Evolutionary conservation across 305 asterid genomes (phyloP).

Genomic region (Fraxinus sp.): DNA sequence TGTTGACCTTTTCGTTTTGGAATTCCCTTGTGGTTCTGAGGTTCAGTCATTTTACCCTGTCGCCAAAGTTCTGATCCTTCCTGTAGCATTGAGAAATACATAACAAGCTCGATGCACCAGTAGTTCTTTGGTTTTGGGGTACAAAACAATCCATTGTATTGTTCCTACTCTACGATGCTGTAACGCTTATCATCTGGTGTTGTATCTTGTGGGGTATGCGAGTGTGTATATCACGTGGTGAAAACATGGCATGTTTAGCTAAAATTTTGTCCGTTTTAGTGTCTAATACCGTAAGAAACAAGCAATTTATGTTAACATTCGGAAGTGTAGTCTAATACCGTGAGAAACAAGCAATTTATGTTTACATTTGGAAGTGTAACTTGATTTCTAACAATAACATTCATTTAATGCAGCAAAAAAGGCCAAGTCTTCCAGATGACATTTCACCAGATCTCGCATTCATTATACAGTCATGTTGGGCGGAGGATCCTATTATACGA

Average conservation of each 20-base stretch:
- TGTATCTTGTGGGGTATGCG: neutral
- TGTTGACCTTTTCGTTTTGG: no score
- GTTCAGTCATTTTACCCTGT: neutral
- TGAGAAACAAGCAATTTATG: neutral
- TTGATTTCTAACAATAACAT: neutral
- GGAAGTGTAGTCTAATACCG: no score
- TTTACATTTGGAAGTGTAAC: neutral
- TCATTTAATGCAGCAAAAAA: slow-evolving; percentile 63
- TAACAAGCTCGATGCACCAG: neutral
- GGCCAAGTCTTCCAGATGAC: slow-evolving; percentile 73
- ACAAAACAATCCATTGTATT: neutral
- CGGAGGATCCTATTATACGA: slow-evolving; percentile 85
- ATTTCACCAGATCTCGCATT: slow-evolving; percentile 65
- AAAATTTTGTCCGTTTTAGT: neutral
- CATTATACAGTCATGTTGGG: slow-evolving; percentile 88
- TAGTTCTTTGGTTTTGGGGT: neutral
- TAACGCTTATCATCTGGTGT: neutral
- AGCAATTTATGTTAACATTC: no score
- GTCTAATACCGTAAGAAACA: neutral
- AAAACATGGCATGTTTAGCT: neutral
- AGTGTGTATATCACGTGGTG: neutral
- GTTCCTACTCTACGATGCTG: neutral
- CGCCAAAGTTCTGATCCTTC: neutral
- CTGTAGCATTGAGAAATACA: neutral
- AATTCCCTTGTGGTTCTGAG: neutral